phyloP scores from a whole-genome alignment of 73 alveolate genomes.

The Paramecium biaurelia region DNA sequence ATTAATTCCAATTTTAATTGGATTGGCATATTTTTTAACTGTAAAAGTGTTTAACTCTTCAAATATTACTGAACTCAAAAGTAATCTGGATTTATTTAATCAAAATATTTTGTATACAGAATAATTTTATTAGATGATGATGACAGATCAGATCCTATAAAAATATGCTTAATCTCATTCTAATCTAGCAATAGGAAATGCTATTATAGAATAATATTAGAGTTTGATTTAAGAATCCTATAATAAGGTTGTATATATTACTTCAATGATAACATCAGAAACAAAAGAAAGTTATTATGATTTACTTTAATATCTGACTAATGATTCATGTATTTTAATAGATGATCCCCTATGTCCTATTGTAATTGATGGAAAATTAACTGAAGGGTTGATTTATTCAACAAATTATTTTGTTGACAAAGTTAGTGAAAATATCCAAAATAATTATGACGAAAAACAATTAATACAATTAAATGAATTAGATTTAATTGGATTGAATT shows the following conservation, averaged over 20 bases:
- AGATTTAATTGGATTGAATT: not conserved
- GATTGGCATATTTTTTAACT: not conserved
- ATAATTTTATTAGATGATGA: not conserved
- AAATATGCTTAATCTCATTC: not conserved
- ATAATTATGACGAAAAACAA: not conserved
- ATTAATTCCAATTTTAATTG: not conserved
- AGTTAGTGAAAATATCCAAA: not conserved
- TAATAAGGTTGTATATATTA: not conserved
- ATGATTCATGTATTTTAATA: not conserved
- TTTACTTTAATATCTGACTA: not conserved
- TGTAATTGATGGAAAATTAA: constrained; percentile 20
- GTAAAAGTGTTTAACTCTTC: not conserved
- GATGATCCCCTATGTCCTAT: not conserved
- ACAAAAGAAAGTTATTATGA: not conserved
- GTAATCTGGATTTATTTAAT: not conserved
- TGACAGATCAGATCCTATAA: not conserved
- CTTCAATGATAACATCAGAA: not conserved
- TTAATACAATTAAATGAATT: not conserved
- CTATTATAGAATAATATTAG: not conserved
- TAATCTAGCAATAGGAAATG: not conserved
- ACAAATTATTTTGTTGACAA: not conserved
- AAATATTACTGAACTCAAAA: not conserved
- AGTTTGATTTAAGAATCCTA: not conserved
- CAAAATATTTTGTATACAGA: not conserved
- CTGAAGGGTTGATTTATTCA: not conserved